These are phyloP conservation scores for Chrysosporium queenslandicum DNA, from an alignment of 2,329 filamentous ascomycete species.

Conservation along the genomic window DNA sequence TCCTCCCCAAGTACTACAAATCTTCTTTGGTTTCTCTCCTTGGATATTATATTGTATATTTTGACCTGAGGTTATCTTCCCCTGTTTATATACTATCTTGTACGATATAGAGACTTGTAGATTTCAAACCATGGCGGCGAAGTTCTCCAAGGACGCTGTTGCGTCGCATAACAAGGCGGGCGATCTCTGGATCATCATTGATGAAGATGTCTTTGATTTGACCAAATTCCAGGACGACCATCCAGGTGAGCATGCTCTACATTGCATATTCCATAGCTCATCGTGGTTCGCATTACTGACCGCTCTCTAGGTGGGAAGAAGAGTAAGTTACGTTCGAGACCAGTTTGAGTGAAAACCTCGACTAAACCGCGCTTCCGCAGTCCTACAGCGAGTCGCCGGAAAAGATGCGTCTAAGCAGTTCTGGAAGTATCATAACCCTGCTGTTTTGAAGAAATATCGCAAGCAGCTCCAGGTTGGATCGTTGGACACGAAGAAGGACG, in stretches of 20 bases:
- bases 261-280: neutral
- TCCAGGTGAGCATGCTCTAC: constrained; percentile 14
- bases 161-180: constrained; percentile 57
- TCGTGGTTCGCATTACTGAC: neutral
- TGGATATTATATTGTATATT: neutral
- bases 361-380: constrained; percentile 27
- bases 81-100: too few species aligned
- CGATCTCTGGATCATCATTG: constrained; percentile 19
- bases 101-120: neutral
- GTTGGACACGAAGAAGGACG: constrained; percentile 70
- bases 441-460: constrained; percentile 54
- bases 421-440: constrained; percentile 55
- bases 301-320: constrained; percentile 14
- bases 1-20: neutral
- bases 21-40: neutral
- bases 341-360: neutral
- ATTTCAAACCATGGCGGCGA: constrained; percentile 65
- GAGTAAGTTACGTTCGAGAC: constrained; percentile 11
- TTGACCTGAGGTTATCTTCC: too few species aligned
- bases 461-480: constrained; percentile 55
- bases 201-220: constrained; percentile 19
- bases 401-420: constrained; percentile 61
- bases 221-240: constrained; percentile 20
- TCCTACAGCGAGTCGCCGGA: constrained; percentile 54
- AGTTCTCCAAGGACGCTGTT: constrained; percentile 74